phyloP scores from a whole-genome alignment of 805 yeast genomes.

The Yarrowia sp. region DNA sequence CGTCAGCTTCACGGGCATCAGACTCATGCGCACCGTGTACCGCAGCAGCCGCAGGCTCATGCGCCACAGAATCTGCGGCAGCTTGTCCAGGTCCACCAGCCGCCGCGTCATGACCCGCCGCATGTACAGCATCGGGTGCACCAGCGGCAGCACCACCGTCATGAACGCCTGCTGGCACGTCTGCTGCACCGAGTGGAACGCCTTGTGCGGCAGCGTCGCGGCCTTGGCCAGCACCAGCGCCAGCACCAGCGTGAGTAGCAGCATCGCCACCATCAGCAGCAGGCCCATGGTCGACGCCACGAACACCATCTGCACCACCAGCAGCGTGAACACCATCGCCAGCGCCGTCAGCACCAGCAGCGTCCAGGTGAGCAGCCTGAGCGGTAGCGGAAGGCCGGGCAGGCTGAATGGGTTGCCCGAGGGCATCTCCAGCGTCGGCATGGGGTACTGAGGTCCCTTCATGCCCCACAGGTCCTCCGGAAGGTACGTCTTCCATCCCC shows the following conservation, averaged over 20 bases:
- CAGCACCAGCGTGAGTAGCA: constrained; percentile 14
- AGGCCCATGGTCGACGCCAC: constrained; percentile 22
- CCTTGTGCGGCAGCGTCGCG: constrained; percentile 17
- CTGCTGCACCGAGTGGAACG: constrained; percentile 1
- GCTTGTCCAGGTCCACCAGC: constrained; percentile 19
- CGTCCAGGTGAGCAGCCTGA: constrained; percentile 26
- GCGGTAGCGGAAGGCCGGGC: constrained; percentile 12
- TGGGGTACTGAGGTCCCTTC: no score
- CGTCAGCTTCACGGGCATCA: constrained; percentile 30
- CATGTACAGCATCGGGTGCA: constrained; percentile 38
- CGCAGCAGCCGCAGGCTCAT: constrained; percentile 27
- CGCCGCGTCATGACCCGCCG: constrained; percentile 20
- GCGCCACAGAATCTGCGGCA: constrained; percentile 36
- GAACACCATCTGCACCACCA: constrained; percentile 25
- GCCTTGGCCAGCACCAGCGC: constrained; percentile 2
- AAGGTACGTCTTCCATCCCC: constrained; percentile 18
- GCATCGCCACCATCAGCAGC: constrained; percentile 1
- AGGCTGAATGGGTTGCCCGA: not conserved
- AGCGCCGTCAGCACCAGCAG: constrained; percentile 6
- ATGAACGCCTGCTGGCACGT: constrained; percentile 29
- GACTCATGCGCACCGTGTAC: constrained; percentile 29
- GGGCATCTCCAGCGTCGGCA: not conserved
- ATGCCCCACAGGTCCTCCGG: not conserved
- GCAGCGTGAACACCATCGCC: constrained; percentile 10
- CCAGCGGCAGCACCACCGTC: constrained; percentile 31